A percentile compares a stretch with the other conserved stretches of the same genome.
These are phyloP conservation scores for Malus hybrid DNA, from an alignment of 331 rosid species.

Conservation along the genomic window DNA sequence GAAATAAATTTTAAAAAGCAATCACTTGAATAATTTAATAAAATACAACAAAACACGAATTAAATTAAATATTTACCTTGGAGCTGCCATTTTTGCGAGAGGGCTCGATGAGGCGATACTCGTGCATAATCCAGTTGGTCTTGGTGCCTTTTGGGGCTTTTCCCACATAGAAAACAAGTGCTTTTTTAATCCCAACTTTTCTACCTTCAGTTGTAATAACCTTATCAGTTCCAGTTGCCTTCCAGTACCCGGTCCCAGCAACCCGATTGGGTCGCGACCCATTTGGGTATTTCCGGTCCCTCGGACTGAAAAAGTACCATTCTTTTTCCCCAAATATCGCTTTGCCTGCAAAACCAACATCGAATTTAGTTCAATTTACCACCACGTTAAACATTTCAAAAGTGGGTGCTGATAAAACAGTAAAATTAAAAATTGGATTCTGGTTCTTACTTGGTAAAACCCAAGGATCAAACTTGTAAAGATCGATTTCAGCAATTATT, in stretches of 20 bases:
- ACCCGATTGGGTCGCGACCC: constrained; percentile 93
- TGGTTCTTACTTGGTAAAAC: constrained; percentile 59
- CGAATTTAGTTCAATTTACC: not conserved
- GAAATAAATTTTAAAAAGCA: no score
- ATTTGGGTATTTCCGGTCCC: constrained; percentile 92
- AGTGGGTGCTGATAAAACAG: not conserved
- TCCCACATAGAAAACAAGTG: constrained; percentile 83
- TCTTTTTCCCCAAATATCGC: constrained; percentile 92
- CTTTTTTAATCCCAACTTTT: constrained; percentile 87
- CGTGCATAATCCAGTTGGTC: constrained; percentile 99
- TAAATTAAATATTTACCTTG: constrained; percentile 30
- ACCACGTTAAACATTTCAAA: no score
- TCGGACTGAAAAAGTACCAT: constrained; percentile 90
- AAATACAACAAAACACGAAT: not conserved
- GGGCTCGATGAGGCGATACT: constrained; percentile 73
- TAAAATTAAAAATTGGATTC: not conserved
- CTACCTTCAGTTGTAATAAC: constrained; percentile 61
- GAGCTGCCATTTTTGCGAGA: constrained; percentile 52
- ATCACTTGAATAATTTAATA: not conserved
- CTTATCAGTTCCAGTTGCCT: constrained; percentile 95
- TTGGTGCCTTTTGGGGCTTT: constrained; percentile 95
- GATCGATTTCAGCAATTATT: constrained; percentile 72
- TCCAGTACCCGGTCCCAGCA: constrained; percentile 95
- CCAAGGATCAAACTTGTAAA: constrained; percentile 96
- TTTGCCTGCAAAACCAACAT: constrained; percentile 38